A percentile compares a stretch with the other conserved stretches of the same genome.
These are phyloP conservation scores for Aquilaria sinensis DNA, from an alignment of 345 rosid species.

Conservation along the genomic window DNA sequence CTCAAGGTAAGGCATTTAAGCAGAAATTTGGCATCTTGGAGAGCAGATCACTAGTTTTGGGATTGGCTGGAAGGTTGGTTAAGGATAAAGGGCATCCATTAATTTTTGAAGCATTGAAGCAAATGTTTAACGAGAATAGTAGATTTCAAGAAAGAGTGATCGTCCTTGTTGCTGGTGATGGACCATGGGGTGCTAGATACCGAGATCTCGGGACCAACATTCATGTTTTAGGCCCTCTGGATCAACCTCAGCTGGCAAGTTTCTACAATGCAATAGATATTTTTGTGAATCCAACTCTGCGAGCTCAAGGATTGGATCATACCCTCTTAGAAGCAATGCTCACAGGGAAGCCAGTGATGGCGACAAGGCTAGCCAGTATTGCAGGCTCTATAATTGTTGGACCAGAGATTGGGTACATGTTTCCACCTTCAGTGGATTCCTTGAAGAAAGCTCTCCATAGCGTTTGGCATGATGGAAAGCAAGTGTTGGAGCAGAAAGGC, in stretches of 20 bases:
- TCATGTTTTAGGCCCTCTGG: conserved; percentile 75
- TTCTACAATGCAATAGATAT: conserved; percentile 82
- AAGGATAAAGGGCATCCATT: conserved; percentile 85
- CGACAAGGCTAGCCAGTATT: conserved; percentile 81
- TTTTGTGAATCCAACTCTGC: conserved; percentile 78
- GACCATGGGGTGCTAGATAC: conserved; percentile 91
- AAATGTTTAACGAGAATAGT: conserved; percentile 45
- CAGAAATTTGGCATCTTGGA: conserved; percentile 42
- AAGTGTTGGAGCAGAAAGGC: conserved; percentile 59
- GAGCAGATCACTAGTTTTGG: conserved; percentile 45
- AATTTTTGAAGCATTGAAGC: conserved; percentile 70
- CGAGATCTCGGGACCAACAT: conserved; percentile 56
- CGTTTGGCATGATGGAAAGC: conserved; percentile 56
- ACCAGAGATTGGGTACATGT: conserved; percentile 60
- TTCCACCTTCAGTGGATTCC: conserved; percentile 66
- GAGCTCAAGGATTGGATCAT: conserved; percentile 93
- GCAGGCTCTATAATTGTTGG: conserved; percentile 64
- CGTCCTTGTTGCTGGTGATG: conserved; percentile 84
- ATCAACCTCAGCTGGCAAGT: conserved; percentile 59
- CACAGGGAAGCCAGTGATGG: conserved; percentile 72
- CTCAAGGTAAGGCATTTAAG: conserved; percentile 40
- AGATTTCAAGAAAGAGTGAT: conserved; percentile 36
- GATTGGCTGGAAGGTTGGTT: conserved; percentile 89
- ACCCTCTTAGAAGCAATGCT: conserved; percentile 89
- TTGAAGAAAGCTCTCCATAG: conserved; percentile 42